phyloP scores from a whole-genome alignment of 2,329 filamentous ascomycete species.

The Nigrospora osmanthi region DNA sequence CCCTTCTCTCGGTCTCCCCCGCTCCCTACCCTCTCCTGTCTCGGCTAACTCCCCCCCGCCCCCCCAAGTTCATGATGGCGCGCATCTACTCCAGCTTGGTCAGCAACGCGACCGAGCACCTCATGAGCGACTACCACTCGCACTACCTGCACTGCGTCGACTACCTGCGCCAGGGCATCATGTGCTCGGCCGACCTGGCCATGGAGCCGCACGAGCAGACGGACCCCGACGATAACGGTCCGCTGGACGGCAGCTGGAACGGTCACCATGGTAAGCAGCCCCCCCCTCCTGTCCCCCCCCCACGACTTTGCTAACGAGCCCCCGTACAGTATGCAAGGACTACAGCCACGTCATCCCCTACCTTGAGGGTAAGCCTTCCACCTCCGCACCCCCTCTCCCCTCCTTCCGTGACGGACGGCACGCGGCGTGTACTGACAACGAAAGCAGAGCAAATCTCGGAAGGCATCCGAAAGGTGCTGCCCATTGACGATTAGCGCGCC shows the following conservation, averaged over 20 bases:
- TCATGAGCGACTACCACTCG: constrained; percentile 18
- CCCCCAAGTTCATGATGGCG: constrained; percentile 23
- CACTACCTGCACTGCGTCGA: constrained; percentile 15
- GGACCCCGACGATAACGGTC: constrained; percentile 13
- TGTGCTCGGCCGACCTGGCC: constrained; percentile 15
- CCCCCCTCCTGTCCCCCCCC: not conserved
- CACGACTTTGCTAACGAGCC: not conserved
- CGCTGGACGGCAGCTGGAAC: constrained; percentile 13
- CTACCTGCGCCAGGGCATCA: constrained; percentile 15
- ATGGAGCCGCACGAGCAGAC: constrained; percentile 13
- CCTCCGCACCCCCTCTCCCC: not conserved
- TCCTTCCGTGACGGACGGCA: not conserved
- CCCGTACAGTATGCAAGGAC: constrained; percentile 12
- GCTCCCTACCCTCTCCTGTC: not conserved
- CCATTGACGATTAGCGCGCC: constrained; percentile 8
- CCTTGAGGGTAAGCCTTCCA: constrained; percentile 12
- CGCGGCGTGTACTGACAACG: not conserved
- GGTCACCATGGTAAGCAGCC: constrained; percentile 11
- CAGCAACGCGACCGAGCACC: constrained; percentile 6
- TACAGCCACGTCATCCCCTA: constrained; percentile 13
- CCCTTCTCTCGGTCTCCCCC: not conserved
- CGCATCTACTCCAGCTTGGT: constrained; percentile 20
- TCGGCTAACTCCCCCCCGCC: no score
- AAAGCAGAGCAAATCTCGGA: constrained; percentile 6
- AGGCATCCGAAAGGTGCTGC: constrained; percentile 7